phyloP scores from a whole-genome alignment of 108 stramenopile species.

The Cyclotella distinguenda region DNA sequence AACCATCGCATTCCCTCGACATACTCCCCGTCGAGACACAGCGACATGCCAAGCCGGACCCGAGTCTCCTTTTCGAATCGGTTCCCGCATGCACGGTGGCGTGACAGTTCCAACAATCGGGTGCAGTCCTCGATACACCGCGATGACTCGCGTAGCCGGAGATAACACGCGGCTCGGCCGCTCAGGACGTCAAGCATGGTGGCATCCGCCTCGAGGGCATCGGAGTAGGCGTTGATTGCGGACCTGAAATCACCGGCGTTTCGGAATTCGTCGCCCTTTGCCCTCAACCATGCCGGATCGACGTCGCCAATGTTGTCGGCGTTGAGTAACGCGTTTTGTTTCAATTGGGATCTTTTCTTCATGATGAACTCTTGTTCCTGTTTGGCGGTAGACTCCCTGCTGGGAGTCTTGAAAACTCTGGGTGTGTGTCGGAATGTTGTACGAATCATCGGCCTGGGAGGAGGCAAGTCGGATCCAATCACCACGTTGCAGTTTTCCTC shows the following conservation, averaged over 20 bases:
- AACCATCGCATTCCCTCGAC: slow-evolving; percentile 17
- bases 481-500: neutral
- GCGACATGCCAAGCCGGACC: slow-evolving; percentile 31
- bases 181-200: slow-evolving; percentile 22
- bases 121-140: slow-evolving; percentile 35
- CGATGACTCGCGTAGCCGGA: slow-evolving; percentile 34
- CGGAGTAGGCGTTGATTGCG: slow-evolving; percentile 55
- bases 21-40: slow-evolving; percentile 32
- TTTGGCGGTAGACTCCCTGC: slow-evolving; percentile 51
- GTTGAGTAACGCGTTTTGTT: slow-evolving; percentile 41
- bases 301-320: slow-evolving; percentile 39
- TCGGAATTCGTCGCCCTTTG: slow-evolving; percentile 59
- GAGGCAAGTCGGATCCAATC: slow-evolving; percentile 20
- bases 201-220: slow-evolving; percentile 41
- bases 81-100: slow-evolving; percentile 3
- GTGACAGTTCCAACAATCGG: slow-evolving; percentile 1
- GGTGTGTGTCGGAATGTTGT: slow-evolving; percentile 53
- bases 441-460: slow-evolving; percentile 23
- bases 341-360: slow-evolving; percentile 51
- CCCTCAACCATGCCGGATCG: slow-evolving; percentile 54
- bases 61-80: slow-evolving; percentile 19
- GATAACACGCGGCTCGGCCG: slow-evolving; percentile 39
- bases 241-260: slow-evolving; percentile 38
- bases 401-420: slow-evolving; percentile 66
- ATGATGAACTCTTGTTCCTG: slow-evolving; percentile 62